Evolutionary conservation across 2,329 filamentous ascomycete genomes (phyloP).

Genomic region (Pseudovirgaria hyperparasitica): DNA sequence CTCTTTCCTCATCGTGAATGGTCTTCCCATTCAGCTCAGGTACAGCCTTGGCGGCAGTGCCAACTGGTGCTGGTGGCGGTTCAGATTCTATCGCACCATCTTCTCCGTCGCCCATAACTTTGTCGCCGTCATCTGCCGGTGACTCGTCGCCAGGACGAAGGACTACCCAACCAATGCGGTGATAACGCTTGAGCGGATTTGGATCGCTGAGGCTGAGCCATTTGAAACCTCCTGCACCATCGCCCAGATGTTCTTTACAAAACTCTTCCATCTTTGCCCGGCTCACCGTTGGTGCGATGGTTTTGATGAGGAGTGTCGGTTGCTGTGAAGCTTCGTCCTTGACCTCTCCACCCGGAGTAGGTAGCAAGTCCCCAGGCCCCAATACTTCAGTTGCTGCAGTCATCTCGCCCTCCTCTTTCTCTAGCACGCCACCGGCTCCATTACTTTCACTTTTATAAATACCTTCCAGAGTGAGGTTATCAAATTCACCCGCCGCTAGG

Average conservation of each 20-base stretch:
- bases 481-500: constrained; percentile 72
- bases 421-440: constrained; percentile 68
- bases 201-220: constrained; percentile 94
- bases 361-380: constrained; percentile 81
- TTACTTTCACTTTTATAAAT: constrained; percentile 90
- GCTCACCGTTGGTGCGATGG: constrained; percentile 90
- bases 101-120: constrained; percentile 53
- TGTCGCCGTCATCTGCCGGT: constrained; percentile 57
- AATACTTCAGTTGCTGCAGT: constrained; percentile 85
- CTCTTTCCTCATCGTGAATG: constrained; percentile 83
- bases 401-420: constrained; percentile 93
- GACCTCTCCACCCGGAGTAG: constrained; percentile 70
- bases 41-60: constrained; percentile 70
- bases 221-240: constrained; percentile 83
- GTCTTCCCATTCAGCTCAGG: constrained; percentile 97
- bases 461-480: constrained; percentile 88
- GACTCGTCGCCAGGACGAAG: constrained; percentile 67
- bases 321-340: constrained; percentile 83
- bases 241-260: constrained; percentile 85
- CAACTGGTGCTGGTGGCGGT: constrained; percentile 25
- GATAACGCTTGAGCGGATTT: constrained; percentile 92
- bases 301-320: constrained; percentile 94
- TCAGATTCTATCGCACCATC: constrained; percentile 46
- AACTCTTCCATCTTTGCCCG: constrained; percentile 87
- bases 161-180: constrained; percentile 98